These are phyloP conservation scores for Canna indica DNA, from an alignment of 176 grass and related monocot species.

Conservation along the genomic window DNA sequence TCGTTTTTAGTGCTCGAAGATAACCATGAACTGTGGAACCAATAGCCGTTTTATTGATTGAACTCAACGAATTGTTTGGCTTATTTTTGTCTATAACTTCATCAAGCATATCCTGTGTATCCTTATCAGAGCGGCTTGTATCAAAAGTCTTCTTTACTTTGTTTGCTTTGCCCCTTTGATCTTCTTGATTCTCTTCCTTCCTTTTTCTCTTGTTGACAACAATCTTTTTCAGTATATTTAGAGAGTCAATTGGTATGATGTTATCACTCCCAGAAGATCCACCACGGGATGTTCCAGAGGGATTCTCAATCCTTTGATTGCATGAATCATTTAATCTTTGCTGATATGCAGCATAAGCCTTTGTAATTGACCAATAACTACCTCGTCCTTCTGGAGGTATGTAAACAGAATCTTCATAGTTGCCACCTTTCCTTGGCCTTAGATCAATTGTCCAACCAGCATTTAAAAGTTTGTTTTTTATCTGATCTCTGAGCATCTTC, in stretches of 20 bases:
- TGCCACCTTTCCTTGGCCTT: constrained; percentile 68
- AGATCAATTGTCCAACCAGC: constrained; percentile 86
- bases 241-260: constrained; percentile 53
- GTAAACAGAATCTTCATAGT: constrained; percentile 84
- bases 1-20: no score
- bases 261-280: constrained; percentile 29
- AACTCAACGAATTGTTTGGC: no score
- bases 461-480: constrained; percentile 64
- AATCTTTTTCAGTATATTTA: constrained; percentile 73
- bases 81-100: constrained; percentile 25
- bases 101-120: neutral
- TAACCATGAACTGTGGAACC: no score
- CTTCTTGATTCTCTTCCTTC: constrained; percentile 32
- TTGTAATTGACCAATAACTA: constrained; percentile 95
- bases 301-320: constrained; percentile 27
- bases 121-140: constrained; percentile 29
- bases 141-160: constrained; percentile 33
- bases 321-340: constrained; percentile 31
- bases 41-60: no score
- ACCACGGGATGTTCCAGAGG: constrained; percentile 14
- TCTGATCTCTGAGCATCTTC: constrained; percentile 64
- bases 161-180: no score
- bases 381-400: constrained; percentile 73
- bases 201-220: constrained; percentile 76
- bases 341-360: constrained; percentile 84